Conservation (phyloP, 2,329 filamentous ascomycete species). For the Colletotrichum scovillei region DNA sequence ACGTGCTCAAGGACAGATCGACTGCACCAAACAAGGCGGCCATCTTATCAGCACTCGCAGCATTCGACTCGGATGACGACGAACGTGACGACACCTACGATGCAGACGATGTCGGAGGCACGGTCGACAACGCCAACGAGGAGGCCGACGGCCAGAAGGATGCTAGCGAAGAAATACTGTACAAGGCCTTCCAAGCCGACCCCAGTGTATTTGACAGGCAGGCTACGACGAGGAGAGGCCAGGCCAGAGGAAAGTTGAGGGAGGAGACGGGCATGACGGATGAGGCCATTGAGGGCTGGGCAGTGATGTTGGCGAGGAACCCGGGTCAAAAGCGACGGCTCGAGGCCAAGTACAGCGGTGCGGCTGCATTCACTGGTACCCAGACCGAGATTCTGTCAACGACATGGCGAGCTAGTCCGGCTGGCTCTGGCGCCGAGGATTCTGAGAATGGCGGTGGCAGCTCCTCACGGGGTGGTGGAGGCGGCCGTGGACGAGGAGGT, state of each 20-base stretch:
- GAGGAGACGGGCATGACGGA: conserved; percentile 89
- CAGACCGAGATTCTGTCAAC: conserved; percentile 75
- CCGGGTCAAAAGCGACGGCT: conserved; percentile 75
- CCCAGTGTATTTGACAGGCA: conserved; percentile 78
- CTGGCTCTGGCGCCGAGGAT: conserved; percentile 67
- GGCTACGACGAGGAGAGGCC: conserved; percentile 73
- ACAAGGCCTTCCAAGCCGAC: conserved; percentile 74
- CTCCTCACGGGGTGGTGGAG: conserved; percentile 54
- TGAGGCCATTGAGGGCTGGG: conserved; percentile 95
- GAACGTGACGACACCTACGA: conserved; percentile 98
- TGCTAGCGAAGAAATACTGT: conserved; percentile 77
- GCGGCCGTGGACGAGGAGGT: conserved; percentile 59
- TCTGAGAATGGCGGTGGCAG: conserved; percentile 59
- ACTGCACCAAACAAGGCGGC: conserved; percentile 81
- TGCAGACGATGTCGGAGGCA: conserved; percentile 88
- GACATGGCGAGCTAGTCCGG: conserved; percentile 69
- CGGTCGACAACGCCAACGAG: conserved; percentile 77
- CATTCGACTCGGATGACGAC: conserved; percentile 94
- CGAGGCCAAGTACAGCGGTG: conserved; percentile 72
- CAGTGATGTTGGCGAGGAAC: conserved; percentile 83
- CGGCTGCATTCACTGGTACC: conserved; percentile 67
- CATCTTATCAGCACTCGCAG: conserved; percentile 87
- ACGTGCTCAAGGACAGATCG: conserved; percentile 73
- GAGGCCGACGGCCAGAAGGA: conserved; percentile 60
- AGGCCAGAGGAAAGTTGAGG: conserved; percentile 72